Evolutionary conservation across 495 filamentous ascomycete species (phyloP).

Genomic region (Aspergillus hancockii): DNA sequence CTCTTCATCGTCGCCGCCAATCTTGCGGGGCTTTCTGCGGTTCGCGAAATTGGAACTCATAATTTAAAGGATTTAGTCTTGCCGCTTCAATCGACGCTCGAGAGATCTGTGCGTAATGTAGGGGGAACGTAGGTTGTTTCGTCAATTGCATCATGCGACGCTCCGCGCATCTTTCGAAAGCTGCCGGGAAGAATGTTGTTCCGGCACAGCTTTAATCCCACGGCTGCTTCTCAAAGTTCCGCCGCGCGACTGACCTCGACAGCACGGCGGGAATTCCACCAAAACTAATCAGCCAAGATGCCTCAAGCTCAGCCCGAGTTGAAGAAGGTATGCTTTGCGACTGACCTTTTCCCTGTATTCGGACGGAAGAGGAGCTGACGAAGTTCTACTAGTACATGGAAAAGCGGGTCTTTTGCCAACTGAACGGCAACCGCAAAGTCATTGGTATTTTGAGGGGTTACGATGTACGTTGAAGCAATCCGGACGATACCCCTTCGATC

Average conservation of each 20-base stretch:
- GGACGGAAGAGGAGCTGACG: conserved; percentile 16
- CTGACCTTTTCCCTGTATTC: neutral
- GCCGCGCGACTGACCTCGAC: conserved; percentile 19
- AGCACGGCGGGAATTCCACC: conserved; percentile 13
- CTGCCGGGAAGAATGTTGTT: conserved; percentile 37
- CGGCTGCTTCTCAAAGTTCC: conserved; percentile 33
- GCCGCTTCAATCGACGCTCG: neutral
- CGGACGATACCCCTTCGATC: neutral
- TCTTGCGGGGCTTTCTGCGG: conserved; percentile 73
- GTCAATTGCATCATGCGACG: neutral
- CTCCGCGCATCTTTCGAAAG: conserved; percentile 15
- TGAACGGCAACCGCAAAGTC: conserved; percentile 97
- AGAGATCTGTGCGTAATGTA: neutral
- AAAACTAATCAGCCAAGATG: conserved; percentile 61
- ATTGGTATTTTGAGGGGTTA: conserved; percentile 93
- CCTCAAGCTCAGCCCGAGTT: conserved; percentile 98
- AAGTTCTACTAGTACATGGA: conserved; percentile 82
- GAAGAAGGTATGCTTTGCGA: conserved; percentile 72
- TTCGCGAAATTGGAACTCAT: conserved; percentile 69
- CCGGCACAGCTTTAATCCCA: conserved; percentile 34
- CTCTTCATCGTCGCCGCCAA: conserved; percentile 68
- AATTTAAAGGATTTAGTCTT: conserved; percentile 8
- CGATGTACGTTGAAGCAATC: conserved; percentile 67
- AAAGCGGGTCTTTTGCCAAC: conserved; percentile 95
- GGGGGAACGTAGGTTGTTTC: neutral